These are phyloP conservation scores for Pyricularia grisea DNA, from an alignment of 2,329 filamentous ascomycete species.

Conservation along the genomic window DNA sequence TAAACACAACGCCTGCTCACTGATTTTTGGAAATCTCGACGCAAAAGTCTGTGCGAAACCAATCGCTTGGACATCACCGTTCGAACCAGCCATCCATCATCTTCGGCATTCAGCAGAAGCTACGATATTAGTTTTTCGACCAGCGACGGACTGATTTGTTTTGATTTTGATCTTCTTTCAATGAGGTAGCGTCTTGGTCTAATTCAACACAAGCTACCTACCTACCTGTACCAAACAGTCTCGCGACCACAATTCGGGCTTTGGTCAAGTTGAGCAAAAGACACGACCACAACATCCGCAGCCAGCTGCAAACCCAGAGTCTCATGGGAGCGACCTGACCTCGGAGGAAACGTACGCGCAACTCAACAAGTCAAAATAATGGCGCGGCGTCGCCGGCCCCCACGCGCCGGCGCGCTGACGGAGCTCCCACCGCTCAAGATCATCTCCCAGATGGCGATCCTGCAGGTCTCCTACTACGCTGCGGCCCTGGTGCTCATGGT, in stretches of 20 bases:
- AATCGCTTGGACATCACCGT: background rate
- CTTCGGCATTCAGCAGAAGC: background rate
- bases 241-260: background rate
- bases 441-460: conserved; percentile 45
- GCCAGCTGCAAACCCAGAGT: background rate
- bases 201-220: background rate
- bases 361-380: conserved; percentile 22
- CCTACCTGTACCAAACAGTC: no score
- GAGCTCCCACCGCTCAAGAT: conserved; percentile 54
- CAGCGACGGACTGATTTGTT: background rate
- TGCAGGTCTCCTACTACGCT: conserved; percentile 48
- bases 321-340: background rate
- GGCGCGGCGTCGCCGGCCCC: conserved; percentile 47
- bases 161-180: background rate
- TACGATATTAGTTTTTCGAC: background rate
- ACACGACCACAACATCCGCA: background rate
- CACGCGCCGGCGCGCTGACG: conserved; percentile 48
- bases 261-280: background rate
- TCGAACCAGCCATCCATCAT: background rate
- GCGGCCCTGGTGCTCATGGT: conserved; percentile 41
- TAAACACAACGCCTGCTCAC: background rate
- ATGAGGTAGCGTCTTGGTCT: background rate
- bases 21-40: background rate
- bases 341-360: background rate
- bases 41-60: background rate